These are phyloP conservation scores for Fusarium sp. DNA, from an alignment of 2,329 filamentous ascomycete genomes.

Conservation along the genomic window DNA sequence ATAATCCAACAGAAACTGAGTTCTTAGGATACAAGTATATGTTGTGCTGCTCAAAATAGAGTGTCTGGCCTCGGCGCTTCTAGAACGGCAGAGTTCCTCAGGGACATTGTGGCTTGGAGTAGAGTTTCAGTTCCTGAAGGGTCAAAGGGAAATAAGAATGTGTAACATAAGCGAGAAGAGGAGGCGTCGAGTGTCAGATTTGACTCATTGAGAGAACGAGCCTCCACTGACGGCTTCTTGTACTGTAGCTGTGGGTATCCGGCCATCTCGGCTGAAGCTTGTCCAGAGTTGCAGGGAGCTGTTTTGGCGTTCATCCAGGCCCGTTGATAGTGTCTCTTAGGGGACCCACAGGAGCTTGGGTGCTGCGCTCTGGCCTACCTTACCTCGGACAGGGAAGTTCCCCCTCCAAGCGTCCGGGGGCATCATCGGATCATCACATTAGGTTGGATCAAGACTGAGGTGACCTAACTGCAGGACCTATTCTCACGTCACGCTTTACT, in stretches of 20 bases:
- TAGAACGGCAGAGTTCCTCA: conserved; percentile 35
- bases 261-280: conserved; percentile 23
- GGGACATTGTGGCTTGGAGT: conserved; percentile 39
- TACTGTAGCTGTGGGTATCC: not conserved
- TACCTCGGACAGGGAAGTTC: conserved; percentile 31
- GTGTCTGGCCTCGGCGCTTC: conserved; percentile 32
- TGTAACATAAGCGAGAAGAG: conserved; percentile 1
- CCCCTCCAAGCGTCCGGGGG: conserved; percentile 36
- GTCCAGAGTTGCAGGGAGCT: conserved; percentile 19
- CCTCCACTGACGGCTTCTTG: not conserved
- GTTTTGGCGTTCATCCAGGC: conserved; percentile 33
- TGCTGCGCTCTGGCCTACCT: conserved; percentile 6
- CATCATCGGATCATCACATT: conserved; percentile 48
- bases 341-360: conserved; percentile 42
- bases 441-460: conserved; percentile 16
- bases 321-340: conserved; percentile 15
- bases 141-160: not conserved
- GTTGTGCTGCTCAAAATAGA: conserved; percentile 3
- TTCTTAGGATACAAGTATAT: not conserved
- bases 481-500: conserved; percentile 32
- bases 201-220: too few species aligned
- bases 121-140: conserved; percentile 42
- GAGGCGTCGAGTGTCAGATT: too few species aligned
- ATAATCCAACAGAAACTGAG: conserved; percentile 8
- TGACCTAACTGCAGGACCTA: not conserved